phyloP scores from a whole-genome alignment of 2,329 filamentous ascomycete genomes.

The Ophiostoma quercus region DNA sequence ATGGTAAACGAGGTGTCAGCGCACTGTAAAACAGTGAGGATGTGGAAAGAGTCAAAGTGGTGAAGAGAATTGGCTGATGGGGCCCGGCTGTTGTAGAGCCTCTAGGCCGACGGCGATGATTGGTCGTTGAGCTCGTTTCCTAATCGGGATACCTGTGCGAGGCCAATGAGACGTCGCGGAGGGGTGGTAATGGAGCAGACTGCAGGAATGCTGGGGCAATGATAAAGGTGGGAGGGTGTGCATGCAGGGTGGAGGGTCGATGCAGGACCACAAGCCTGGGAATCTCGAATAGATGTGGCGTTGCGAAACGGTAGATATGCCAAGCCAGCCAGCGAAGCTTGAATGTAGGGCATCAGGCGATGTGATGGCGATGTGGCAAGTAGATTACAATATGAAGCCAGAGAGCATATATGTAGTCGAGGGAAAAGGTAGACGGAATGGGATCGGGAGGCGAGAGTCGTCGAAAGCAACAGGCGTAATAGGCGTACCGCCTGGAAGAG shows the following conservation, averaged over 20 bases:
- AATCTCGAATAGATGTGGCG: neutral
- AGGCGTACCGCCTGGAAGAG: too few relatives aligned
- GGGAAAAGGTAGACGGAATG: too few relatives aligned
- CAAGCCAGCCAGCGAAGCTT: conserved; percentile 2
- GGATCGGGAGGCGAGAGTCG: too few relatives aligned
- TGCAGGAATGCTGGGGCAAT: neutral
- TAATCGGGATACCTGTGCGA: conserved; percentile 29
- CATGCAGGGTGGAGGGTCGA: neutral
- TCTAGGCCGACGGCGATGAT: conserved; percentile 15
- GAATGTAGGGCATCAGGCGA: neutral
- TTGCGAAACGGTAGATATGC: neutral
- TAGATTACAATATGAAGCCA: neutral
- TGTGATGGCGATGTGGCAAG: neutral
- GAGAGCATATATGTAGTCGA: neutral
- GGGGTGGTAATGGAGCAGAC: neutral
- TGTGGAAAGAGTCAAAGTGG: neutral
- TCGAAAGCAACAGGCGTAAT: too few relatives aligned
- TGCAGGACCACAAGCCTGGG: neutral
- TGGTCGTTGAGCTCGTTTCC: conserved; percentile 24
- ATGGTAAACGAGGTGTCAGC: neutral
- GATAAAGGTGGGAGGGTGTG: too few relatives aligned
- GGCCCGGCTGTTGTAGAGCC: conserved; percentile 4
- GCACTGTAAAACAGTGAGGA: neutral
- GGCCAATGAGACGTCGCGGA: conserved; percentile 21
- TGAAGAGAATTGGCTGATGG: neutral